Evolutionary conservation across 306 rosid genomes (phyloP).

Genomic region (Prunus padus): DNA sequence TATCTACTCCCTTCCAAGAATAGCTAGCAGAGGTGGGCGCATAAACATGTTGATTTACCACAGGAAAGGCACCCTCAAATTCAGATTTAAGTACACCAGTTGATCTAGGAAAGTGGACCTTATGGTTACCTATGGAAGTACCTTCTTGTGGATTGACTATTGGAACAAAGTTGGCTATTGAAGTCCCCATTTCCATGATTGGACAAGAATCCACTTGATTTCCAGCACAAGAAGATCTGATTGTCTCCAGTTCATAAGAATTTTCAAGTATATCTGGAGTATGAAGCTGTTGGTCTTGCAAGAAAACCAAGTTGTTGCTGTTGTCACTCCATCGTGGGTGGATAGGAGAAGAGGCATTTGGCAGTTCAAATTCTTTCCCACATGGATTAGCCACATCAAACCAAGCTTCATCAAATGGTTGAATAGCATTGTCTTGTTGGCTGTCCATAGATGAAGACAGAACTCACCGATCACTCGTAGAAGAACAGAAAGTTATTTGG

Average conservation of each 20-base stretch:
- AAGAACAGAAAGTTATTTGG: not conserved
- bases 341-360: conserved; percentile 7
- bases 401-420: not conserved
- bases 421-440: not conserved
- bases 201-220: not conserved
- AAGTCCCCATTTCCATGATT: conserved; percentile 9
- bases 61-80: too few relatives aligned
- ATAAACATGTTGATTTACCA: not conserved
- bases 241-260: not conserved
- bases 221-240: not conserved
- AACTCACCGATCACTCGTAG: not conserved
- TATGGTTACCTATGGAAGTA: not conserved
- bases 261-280: not conserved
- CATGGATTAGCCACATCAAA: conserved; percentile 14
- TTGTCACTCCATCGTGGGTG: not conserved
- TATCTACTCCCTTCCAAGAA: too few relatives aligned
- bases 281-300: not conserved
- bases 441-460: not conserved
- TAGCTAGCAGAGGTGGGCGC: not conserved
- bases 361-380: conserved; percentile 22
- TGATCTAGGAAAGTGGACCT: not conserved
- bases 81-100: too few relatives aligned
- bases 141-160: not conserved
- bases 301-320: not conserved
- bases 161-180: not conserved